These are phyloP conservation scores for Staphylotrichum tortipilum DNA, from an alignment of 495 filamentous ascomycete species.

Conservation along the genomic window DNA sequence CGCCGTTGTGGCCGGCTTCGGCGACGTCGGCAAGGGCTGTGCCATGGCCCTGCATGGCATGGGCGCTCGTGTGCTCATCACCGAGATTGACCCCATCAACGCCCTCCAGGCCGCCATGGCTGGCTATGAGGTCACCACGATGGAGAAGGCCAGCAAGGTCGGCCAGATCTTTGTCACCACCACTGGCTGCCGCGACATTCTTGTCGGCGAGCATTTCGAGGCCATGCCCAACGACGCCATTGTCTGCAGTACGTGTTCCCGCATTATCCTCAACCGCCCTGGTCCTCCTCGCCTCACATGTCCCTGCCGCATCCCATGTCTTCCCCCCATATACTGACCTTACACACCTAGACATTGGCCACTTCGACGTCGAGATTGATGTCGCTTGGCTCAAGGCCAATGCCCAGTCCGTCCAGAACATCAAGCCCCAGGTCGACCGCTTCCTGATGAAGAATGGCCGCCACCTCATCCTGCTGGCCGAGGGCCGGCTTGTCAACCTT, in stretches of 20 bases:
- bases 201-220: slow-evolving; percentile 87
- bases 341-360: slow-evolving; percentile 74
- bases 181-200: slow-evolving; percentile 97
- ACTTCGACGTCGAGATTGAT: slow-evolving; percentile 99
- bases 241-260: slow-evolving; percentile 75
- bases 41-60: slow-evolving; percentile 90
- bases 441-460: slow-evolving; percentile 89
- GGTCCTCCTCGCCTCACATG: too few species aligned
- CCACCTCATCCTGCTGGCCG: slow-evolving; percentile 95
- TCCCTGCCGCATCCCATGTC: too few species aligned
- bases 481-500: slow-evolving; percentile 97
- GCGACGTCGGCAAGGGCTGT: slow-evolving; percentile 99
- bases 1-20: slow-evolving; percentile 92
- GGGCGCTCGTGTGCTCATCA: slow-evolving; percentile 94
- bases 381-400: slow-evolving; percentile 99
- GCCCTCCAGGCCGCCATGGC: slow-evolving; percentile 97
- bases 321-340: slow-evolving; percentile 4
- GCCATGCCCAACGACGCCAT: slow-evolving; percentile 97
- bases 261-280: neutral
- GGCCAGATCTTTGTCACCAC: slow-evolving; percentile 99
- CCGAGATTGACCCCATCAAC: slow-evolving; percentile 99
- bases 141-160: slow-evolving; percentile 81
- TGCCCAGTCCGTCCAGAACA: slow-evolving; percentile 81
- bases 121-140: slow-evolving; percentile 91
- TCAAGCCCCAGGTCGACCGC: slow-evolving; percentile 99